Percentiles rank a stretch among this genome's conserved stretches.
Evolutionary conservation across 1,139 yeast genomes (phyloP).

Genomic region (Saccharomyces hybrid): DNA sequence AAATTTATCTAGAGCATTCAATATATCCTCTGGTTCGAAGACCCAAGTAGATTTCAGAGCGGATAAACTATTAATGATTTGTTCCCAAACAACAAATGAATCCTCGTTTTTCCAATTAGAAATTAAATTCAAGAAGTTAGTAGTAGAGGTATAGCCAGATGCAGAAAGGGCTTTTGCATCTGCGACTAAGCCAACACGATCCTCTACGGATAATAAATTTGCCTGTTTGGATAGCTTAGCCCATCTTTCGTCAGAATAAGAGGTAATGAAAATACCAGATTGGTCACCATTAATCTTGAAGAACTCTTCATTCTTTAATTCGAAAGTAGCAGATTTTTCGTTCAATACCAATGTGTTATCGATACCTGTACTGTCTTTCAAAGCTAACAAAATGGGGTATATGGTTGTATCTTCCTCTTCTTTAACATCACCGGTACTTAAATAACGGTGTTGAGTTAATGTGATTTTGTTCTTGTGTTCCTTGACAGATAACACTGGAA

Average conservation of each 20-base stretch:
- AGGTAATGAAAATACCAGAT: constrained; percentile 75
- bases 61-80: constrained; percentile 49
- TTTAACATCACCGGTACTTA: constrained; percentile 67
- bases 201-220: constrained; percentile 68
- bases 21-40: constrained; percentile 53
- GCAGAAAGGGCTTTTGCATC: constrained; percentile 69
- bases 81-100: constrained; percentile 73
- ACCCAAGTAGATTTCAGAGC: constrained; percentile 59
- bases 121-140: constrained; percentile 56
- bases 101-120: constrained; percentile 60
- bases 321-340: constrained; percentile 43
- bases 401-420: constrained; percentile 58
- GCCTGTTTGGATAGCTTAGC: constrained; percentile 66
- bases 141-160: constrained; percentile 65
- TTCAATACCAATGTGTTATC: constrained; percentile 54
- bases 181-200: constrained; percentile 78
- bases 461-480: constrained; percentile 40
- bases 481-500: constrained; percentile 58
- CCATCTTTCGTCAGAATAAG: constrained; percentile 70
- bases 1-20: constrained; percentile 51
- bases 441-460: constrained; percentile 61
- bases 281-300: constrained; percentile 77
- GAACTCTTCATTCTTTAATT: constrained; percentile 39
- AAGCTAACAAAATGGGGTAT: constrained; percentile 73
- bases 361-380: constrained; percentile 57